Percentiles rank a stretch among this genome's conserved stretches.
Conservation (phyloP, 352 stramenopile genomes). For the Globisporangium splendens region DNA sequence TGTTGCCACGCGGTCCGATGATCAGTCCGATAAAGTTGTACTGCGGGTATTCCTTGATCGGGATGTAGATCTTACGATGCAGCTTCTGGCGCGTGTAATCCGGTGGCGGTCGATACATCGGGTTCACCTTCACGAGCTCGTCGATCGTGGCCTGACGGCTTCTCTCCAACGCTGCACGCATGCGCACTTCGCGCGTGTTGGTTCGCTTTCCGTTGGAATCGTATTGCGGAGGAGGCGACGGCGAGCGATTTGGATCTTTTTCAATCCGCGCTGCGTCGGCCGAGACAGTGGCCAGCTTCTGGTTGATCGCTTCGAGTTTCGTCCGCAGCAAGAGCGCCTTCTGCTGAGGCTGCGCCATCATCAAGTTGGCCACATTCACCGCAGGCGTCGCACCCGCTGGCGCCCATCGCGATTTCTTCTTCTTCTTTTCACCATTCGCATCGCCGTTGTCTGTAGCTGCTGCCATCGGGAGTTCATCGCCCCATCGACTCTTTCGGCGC, state of each 20-base stretch:
- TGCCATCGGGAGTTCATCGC: conserved; percentile 46
- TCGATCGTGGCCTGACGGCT: conserved; percentile 93
- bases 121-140: conserved; percentile 95
- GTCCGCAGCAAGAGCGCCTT: conserved; percentile 68
- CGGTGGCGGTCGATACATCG: conserved; percentile 77
- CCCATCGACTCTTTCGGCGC: conserved; percentile 85
- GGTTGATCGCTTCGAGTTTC: conserved; percentile 70
- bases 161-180: conserved; percentile 89
- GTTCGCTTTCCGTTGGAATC: conserved; percentile 94
- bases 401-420: conserved; percentile 83
- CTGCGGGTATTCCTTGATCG: conserved; percentile 95
- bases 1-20: conserved; percentile 98
- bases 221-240: conserved; percentile 94
- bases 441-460: conserved; percentile 14
- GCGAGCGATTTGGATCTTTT: conserved; percentile 87
- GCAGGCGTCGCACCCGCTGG: conserved; percentile 34
- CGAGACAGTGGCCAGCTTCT: conserved; percentile 75
- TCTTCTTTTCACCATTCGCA: conserved; percentile 41
- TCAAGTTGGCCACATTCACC: conserved; percentile 39
- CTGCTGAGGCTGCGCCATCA: conserved; percentile 58
- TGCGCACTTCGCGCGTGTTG: conserved; percentile 96
- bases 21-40: conserved; percentile 99
- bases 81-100: conserved; percentile 93
- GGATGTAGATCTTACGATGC: conserved; percentile 96
- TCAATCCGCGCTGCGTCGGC: conserved; percentile 76